Conservation (phyloP, 202 grass and related monocot species). For the Digitaria exilis region DNA sequence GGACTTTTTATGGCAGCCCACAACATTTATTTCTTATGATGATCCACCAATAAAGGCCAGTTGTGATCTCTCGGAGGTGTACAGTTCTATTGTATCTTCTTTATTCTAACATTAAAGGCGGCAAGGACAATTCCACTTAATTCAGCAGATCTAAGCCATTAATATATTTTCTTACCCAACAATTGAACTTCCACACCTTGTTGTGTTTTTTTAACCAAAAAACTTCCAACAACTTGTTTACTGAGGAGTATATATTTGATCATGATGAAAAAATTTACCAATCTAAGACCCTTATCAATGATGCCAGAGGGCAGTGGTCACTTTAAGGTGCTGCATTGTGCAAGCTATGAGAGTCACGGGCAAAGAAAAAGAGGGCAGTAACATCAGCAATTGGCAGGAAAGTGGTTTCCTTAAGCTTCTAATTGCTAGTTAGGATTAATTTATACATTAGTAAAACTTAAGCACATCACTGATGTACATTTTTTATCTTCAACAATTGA, state of each 20-base stretch:
- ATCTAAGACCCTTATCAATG: background rate
- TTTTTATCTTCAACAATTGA: background rate
- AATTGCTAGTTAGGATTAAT: background rate
- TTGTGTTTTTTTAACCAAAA: background rate
- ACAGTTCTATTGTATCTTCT: constrained; percentile 6
- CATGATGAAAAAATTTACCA: background rate
- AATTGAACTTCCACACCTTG: constrained; percentile 7
- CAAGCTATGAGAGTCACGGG: background rate
- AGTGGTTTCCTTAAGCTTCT: constrained; percentile 16
- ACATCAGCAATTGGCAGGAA: background rate
- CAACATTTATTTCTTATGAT: constrained; percentile 3
- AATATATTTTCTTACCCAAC: constrained; percentile 12
- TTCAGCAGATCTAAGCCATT: constrained; percentile 26
- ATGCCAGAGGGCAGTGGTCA: background rate
- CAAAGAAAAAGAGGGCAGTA: background rate
- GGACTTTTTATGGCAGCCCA: constrained; percentile 19
- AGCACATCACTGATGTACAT: background rate
- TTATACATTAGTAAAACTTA: background rate
- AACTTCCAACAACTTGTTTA: background rate
- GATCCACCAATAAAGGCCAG: constrained; percentile 14
- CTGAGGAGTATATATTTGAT: background rate
- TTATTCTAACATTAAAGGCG: constrained; percentile 23
- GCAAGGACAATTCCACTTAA: constrained; percentile 15
- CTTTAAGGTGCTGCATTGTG: background rate
- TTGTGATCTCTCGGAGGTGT: constrained; percentile 28